Evolutionary conservation across 306 rosid species (phyloP).

Genomic region (Cucurbita pepo): DNA sequence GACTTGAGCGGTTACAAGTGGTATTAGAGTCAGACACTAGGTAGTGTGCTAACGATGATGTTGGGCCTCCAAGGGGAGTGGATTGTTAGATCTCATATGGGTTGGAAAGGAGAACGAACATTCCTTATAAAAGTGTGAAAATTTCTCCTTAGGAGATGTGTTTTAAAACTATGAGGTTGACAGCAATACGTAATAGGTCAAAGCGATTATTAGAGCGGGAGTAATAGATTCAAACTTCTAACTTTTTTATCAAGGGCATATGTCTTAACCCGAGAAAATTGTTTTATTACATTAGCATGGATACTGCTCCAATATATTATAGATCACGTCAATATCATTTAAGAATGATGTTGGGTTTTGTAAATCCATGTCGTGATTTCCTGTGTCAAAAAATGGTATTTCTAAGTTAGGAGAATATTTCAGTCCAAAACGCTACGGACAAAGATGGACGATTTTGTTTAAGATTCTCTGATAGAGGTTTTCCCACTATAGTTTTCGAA

Average conservation of each 20-base stretch:
- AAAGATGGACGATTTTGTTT: neutral
- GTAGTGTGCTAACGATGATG: too few relatives aligned
- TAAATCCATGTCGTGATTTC: neutral
- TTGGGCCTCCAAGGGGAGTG: too few relatives aligned
- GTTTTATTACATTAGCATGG: too few relatives aligned
- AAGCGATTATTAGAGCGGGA: neutral
- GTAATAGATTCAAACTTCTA: neutral
- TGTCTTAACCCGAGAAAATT: neutral
- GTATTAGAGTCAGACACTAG: too few relatives aligned
- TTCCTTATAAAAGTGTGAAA: too few relatives aligned
- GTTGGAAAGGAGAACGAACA: too few relatives aligned
- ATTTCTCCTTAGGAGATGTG: fast-evolving
- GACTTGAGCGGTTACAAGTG: fast-evolving
- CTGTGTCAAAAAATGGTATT: neutral
- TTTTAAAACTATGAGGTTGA: too few relatives aligned
- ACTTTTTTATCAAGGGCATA: too few relatives aligned
- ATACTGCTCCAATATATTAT: neutral
- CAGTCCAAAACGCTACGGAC: neutral
- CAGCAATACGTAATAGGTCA: too few relatives aligned
- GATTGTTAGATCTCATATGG: too few relatives aligned
- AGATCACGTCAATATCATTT: too few relatives aligned
- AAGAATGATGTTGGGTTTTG: neutral
- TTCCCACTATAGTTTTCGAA: neutral
- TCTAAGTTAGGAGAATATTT: neutral
- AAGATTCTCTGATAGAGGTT: neutral